phyloP scores from a whole-genome alignment of 75 land plant species.

The Chamaecyparis obtusa region DNA sequence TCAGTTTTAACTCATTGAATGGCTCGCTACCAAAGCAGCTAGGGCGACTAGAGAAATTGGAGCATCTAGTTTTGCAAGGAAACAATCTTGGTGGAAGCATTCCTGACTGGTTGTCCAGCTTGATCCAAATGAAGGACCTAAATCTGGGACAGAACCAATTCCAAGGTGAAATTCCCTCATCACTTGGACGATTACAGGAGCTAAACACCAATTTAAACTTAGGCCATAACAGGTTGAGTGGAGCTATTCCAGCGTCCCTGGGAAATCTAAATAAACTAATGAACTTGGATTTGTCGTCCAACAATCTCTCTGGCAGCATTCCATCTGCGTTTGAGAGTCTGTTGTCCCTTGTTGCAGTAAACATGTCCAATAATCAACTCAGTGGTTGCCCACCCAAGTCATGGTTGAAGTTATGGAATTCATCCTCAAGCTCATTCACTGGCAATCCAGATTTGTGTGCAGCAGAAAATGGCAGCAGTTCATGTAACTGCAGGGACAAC shows the following conservation, averaged over 20 bases:
- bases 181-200: slow-evolving; percentile 30
- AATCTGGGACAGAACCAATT: slow-evolving; percentile 61
- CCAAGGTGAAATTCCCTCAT: slow-evolving; percentile 48
- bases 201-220: slow-evolving; percentile 36
- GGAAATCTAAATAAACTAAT: slow-evolving; percentile 26
- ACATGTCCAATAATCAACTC: slow-evolving; percentile 63
- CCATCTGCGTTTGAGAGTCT: slow-evolving; percentile 24
- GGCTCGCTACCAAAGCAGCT: slow-evolving; percentile 49
- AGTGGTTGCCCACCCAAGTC: slow-evolving; percentile 44
- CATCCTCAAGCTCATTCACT: slow-evolving; percentile 40
- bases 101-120: slow-evolving; percentile 38
- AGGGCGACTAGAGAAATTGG: slow-evolving; percentile 16
- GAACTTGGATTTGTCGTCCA: slow-evolving; percentile 43
- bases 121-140: slow-evolving; percentile 34
- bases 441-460: slow-evolving; percentile 60
- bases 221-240: slow-evolving; percentile 46
- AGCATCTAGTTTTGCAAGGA: slow-evolving; percentile 29
- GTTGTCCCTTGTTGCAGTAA: slow-evolving; percentile 27
- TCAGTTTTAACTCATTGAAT: slow-evolving; percentile 53
- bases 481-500: not conserved
- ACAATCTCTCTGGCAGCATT: slow-evolving; percentile 52
- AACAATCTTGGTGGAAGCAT: slow-evolving; percentile 63
- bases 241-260: slow-evolving; percentile 39
- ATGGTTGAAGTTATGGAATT: slow-evolving; percentile 33
- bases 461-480: not conserved